Conservation (phyloP, 768 basidiomycete genomes). For the Tephrocybe sp. region DNA sequence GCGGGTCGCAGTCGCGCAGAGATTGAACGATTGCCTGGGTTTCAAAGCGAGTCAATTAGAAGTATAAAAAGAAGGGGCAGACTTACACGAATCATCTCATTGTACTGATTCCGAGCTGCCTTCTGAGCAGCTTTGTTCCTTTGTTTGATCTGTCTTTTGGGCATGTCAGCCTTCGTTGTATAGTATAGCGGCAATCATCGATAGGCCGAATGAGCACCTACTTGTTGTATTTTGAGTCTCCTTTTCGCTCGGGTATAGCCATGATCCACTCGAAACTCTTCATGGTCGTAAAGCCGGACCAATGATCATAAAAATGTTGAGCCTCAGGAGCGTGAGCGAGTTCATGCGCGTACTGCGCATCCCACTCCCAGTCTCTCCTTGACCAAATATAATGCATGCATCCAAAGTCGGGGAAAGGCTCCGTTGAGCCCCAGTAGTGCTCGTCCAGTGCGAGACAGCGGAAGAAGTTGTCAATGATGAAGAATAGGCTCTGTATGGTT, state of each 20-base stretch:
- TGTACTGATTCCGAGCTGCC: too few species aligned
- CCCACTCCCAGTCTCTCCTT: slow-evolving; percentile 15
- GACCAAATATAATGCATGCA: slow-evolving; percentile 19
- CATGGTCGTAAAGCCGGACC: slow-evolving; percentile 22
- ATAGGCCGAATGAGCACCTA: neutral
- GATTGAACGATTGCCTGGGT: slow-evolving; percentile 6
- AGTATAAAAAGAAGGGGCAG: too few species aligned
- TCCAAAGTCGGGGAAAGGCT: slow-evolving; percentile 18
- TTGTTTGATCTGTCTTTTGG: too few species aligned
- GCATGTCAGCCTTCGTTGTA: too few species aligned
- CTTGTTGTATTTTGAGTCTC: too few species aligned
- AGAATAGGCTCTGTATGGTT: slow-evolving; percentile 14
- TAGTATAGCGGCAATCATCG: too few species aligned
- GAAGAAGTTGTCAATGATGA: slow-evolving; percentile 21
- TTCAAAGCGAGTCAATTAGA: neutral
- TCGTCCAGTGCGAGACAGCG: slow-evolving; percentile 25
- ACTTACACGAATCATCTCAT: too few species aligned
- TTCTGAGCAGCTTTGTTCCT: too few species aligned
- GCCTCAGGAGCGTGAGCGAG: slow-evolving; percentile 9
- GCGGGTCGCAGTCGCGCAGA: slow-evolving; percentile 14
- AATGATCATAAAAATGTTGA: slow-evolving; percentile 22
- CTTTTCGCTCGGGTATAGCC: slow-evolving; percentile 6
- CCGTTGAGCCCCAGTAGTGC: slow-evolving; percentile 11
- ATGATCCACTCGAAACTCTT: slow-evolving; percentile 27
- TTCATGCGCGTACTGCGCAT: neutral